Percentiles rank a stretch among this genome's conserved stretches.
Evolutionary conservation across 352 stramenopile genomes (phyloP).

Genomic region (Phytophthora fragariaefolia): DNA sequence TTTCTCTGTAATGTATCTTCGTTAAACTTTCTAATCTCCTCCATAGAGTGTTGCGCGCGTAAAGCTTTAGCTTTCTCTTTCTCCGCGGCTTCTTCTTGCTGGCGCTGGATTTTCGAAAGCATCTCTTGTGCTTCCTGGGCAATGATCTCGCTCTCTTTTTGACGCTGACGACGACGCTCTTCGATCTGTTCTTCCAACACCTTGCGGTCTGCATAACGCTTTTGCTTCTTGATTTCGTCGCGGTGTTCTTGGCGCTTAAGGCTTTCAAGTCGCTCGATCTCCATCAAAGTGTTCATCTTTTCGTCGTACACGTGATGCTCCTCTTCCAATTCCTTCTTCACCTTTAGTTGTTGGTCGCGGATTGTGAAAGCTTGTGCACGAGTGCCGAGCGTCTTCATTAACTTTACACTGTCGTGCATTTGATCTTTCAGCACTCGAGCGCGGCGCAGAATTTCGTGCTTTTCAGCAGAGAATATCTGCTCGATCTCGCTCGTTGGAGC

Average conservation of each 20-base stretch:
- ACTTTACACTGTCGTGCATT: conserved; percentile 93
- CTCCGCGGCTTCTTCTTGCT: conserved; percentile 72
- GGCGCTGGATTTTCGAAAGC: conserved; percentile 82
- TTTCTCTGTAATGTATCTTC: conserved; percentile 56
- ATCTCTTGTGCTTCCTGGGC: conserved; percentile 91
- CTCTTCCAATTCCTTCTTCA: conserved; percentile 69
- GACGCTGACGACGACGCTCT: conserved; percentile 56
- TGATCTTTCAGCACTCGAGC: conserved; percentile 73
- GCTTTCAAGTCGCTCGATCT: conserved; percentile 93
- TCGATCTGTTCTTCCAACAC: conserved; percentile 91
- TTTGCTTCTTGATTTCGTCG: conserved; percentile 90
- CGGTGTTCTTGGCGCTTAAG: conserved; percentile 91
- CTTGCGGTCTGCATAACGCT: conserved; percentile 81
- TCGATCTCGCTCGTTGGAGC: conserved; percentile 84
- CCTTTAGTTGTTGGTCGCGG: conserved; percentile 91
- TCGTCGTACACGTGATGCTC: conserved; percentile 92
- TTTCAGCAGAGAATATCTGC: conserved; percentile 75
- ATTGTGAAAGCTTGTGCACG: conserved; percentile 94
- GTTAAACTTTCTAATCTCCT: conserved; percentile 80
- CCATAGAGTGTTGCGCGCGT: conserved; percentile 63
- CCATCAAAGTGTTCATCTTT: conserved; percentile 95
- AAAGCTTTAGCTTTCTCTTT: conserved; percentile 75
- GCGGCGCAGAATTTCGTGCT: conserved; percentile 60
- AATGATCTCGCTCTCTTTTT: conserved; percentile 48
- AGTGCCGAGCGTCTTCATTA: conserved; percentile 93